These are phyloP conservation scores for Colletotrichum sansevieriae DNA, from an alignment of 2,329 filamentous ascomycete genomes.

Conservation along the genomic window DNA sequence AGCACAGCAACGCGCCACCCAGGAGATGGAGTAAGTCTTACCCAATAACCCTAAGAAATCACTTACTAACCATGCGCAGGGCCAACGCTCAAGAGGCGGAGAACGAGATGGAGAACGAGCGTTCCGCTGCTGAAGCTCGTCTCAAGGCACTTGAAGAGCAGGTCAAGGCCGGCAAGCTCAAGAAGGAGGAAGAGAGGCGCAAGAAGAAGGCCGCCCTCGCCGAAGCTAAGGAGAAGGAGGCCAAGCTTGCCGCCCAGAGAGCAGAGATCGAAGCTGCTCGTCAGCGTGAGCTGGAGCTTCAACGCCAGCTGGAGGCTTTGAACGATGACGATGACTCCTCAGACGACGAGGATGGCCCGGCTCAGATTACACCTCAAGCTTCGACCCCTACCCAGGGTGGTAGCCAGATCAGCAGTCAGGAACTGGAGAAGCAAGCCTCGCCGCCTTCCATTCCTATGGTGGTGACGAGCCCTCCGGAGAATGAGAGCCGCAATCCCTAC, in stretches of 20 bases:
- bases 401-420: slow-evolving; percentile 66
- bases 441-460: slow-evolving; percentile 63
- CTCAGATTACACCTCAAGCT: slow-evolving; percentile 74
- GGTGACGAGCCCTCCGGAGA: slow-evolving; percentile 70
- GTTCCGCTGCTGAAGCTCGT: slow-evolving; percentile 83
- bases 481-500: slow-evolving; percentile 94
- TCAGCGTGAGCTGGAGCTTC: slow-evolving; percentile 90
- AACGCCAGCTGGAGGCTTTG: slow-evolving; percentile 84
- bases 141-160: slow-evolving; percentile 93
- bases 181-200: slow-evolving; percentile 96
- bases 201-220: slow-evolving; percentile 89
- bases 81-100: slow-evolving; percentile 81
- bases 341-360: slow-evolving; percentile 82
- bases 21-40: slow-evolving; percentile 83
- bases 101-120: slow-evolving; percentile 83
- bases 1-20: slow-evolving; percentile 79
- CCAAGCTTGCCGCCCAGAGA: slow-evolving; percentile 83
- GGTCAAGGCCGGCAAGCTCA: slow-evolving; percentile 91
- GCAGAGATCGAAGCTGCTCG: slow-evolving; percentile 93
- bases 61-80: slow-evolving; percentile 63
- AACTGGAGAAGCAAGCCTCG: slow-evolving; percentile 65
- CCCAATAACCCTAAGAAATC: slow-evolving; percentile 40
- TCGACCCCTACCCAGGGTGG: slow-evolving; percentile 68
- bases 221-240: slow-evolving; percentile 90
- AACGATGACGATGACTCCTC: slow-evolving; percentile 81